These are phyloP conservation scores for Fusarium annulatum DNA, from an alignment of 2,329 filamentous ascomycete genomes.

Conservation along the genomic window DNA sequence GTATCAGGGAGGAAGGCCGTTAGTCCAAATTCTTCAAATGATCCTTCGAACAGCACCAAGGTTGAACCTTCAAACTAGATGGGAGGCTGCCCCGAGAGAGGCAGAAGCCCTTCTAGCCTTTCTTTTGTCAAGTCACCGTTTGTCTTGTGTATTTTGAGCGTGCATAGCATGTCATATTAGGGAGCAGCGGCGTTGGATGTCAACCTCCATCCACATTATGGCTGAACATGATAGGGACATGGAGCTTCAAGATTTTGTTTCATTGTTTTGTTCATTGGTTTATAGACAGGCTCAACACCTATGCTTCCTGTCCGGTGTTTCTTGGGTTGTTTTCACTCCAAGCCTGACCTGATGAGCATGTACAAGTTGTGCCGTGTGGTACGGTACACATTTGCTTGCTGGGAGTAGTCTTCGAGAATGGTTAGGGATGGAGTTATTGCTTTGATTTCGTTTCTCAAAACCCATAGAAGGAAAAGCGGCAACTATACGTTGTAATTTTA, in stretches of 20 bases:
- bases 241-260: slow-evolving; percentile 41
- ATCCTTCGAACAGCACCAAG: slow-evolving; percentile 78
- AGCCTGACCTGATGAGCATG: slow-evolving; percentile 1
- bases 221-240: slow-evolving; percentile 44
- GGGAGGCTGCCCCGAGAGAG: slow-evolving; percentile 14
- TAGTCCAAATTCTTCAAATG: slow-evolving; percentile 71
- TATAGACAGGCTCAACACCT: slow-evolving; percentile 42
- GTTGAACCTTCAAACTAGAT: slow-evolving; percentile 36
- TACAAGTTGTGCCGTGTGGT: slow-evolving; percentile 4
- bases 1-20: slow-evolving; percentile 70
- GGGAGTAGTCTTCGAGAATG: slow-evolving; percentile 14
- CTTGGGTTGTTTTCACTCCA: slow-evolving; percentile 40
- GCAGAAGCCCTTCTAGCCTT: slow-evolving; percentile 38
- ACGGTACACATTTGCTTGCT: slow-evolving; percentile 17
- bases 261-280: slow-evolving; percentile 41
- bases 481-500: slow-evolving; percentile 49
- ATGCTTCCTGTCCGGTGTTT: slow-evolving; percentile 44
- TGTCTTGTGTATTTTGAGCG: slow-evolving; percentile 50
- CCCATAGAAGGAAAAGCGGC: slow-evolving; percentile 48
- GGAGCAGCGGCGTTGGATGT: slow-evolving; percentile 51
- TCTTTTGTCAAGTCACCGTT: slow-evolving; percentile 40
- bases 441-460: slow-evolving; percentile 43
- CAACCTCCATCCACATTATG: slow-evolving; percentile 47
- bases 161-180: slow-evolving; percentile 51
- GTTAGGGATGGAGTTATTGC: slow-evolving; percentile 37